Conservation (phyloP, 2,329 filamentous ascomycete genomes). For the Talaromyces piceae region DNA sequence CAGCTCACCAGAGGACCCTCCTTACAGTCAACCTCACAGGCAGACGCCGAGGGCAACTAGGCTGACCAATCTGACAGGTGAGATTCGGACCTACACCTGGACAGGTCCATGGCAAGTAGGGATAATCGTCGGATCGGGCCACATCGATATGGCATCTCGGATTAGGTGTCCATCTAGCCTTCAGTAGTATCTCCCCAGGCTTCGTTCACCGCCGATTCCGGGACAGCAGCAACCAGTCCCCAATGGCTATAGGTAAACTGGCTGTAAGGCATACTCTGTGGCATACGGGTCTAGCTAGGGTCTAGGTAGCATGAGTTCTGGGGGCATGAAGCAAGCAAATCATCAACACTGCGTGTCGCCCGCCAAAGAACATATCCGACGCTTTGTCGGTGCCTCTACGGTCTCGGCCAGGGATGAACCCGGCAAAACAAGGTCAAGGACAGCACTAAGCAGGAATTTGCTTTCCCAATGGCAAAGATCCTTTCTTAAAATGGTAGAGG, state of each 20-base stretch:
- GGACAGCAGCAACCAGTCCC: no score
- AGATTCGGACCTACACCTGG: not conserved
- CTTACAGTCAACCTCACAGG: not conserved
- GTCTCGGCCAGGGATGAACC: slow-evolving; percentile 10
- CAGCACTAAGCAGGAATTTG: not conserved
- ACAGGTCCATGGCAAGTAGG: not conserved
- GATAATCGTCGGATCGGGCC: not conserved
- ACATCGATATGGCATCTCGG: not conserved
- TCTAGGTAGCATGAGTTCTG: not conserved
- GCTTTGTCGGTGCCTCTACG: slow-evolving; percentile 3
- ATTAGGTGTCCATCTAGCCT: not conserved
- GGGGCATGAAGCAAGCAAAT: not conserved
- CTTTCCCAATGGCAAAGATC: not conserved
- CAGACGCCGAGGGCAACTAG: not conserved
- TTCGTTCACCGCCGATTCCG: not conserved
- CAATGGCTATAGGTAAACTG: not conserved
- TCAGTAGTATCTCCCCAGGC: not conserved
- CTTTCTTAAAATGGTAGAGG: not conserved
- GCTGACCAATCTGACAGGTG: not conserved
- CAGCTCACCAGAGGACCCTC: not conserved
- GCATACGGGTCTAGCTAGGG: not conserved
- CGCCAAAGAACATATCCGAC: not conserved
- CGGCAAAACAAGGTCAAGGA: slow-evolving; percentile 1
- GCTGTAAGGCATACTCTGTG: not conserved
- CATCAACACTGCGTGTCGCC: not conserved